Base-by-base conservation (phyloP, 148 eudicot genomes). In the Salicornia ramosissima region DNA sequence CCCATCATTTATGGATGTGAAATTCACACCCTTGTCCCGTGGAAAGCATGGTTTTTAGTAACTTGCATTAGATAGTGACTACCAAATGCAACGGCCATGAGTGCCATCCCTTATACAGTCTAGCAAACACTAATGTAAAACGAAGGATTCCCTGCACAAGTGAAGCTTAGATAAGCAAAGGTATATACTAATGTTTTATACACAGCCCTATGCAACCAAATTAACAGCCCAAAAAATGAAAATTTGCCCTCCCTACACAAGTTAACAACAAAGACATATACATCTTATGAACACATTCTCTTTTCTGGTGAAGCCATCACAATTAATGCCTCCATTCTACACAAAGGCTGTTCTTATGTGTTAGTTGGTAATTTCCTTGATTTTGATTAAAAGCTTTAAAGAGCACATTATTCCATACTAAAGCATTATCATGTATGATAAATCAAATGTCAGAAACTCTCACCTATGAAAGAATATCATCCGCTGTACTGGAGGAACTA, bases 401-500 rank as follows among this genome's bases (percentile, higher is more conserved):
- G 63, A 29, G 29, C 57, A 63, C 50, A 42, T 40, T 31, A 22
- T 40, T 60, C 9, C 36, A 29, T 25, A 46, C 15, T 40, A 52
- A 46, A 45, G 42, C 57, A 65, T 54, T 24, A 71, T 56, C 28
- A 47, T 45, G 75, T 54, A 76, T 21, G 10, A 58, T 1, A 29
- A 61, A 31, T 6, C 39, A 66, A 46, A 45, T 26, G 9, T 24
- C 50, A 65, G 40, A 47, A 21, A 6, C 54, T 21, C 68, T 58
- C 49, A 71, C 80, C 80, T 65, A 39, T 24, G 12, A 57, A 33
- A 40, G 8, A 16, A 13, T 28, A 15, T 26, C 28, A 49, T 71
- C 25, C 36, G 45, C 57, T 57, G 71, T 54, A 66, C 68, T 21
- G 46, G 29, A 66, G 72, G 62, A 70, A 28, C 71, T 51, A 19